A percentile compares a stretch with the other conserved stretches of the same genome.
These are phyloP conservation scores for Fraxinus sp. DNA, from an alignment of 305 asterid species.

Conservation along the genomic window DNA sequence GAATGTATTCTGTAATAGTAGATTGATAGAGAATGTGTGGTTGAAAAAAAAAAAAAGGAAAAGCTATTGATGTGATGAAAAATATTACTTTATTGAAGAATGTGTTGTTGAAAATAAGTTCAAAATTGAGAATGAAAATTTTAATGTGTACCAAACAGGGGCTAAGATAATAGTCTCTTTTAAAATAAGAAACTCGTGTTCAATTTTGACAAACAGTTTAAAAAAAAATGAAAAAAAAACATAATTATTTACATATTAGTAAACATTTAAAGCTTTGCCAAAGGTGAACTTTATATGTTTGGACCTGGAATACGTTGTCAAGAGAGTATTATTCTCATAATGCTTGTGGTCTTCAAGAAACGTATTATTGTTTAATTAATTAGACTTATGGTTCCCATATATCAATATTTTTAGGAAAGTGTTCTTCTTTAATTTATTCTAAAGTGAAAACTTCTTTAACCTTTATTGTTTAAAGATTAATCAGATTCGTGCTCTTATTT, in stretches of 20 bases:
- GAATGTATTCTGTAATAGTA: too few relatives aligned
- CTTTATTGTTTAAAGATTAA: constrained; percentile 24
- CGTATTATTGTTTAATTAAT: constrained; percentile 17
- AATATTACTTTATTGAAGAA: too few relatives aligned
- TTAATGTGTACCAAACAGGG: too few relatives aligned
- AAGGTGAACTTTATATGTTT: background rate
- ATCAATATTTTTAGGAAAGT: constrained; percentile 10
- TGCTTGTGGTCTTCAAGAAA: constrained; percentile 27
- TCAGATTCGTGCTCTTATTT: constrained; percentile 32
- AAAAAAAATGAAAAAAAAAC: too few relatives aligned
- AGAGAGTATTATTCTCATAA: constrained; percentile 24
- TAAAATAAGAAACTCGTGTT: background rate
- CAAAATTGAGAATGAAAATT: too few relatives aligned
- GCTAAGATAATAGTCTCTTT: background rate
- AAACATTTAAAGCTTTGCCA: background rate
- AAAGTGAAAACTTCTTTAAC: constrained; percentile 33
- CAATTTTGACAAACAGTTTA: background rate
- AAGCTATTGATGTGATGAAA: too few relatives aligned
- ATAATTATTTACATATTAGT: background rate
- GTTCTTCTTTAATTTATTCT: constrained; percentile 25
- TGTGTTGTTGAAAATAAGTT: too few relatives aligned
- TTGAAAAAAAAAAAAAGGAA: too few relatives aligned
- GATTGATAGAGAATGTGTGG: too few relatives aligned
- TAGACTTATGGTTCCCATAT: constrained; percentile 15
- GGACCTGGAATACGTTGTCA: background rate